These are phyloP conservation scores for Pichia cabralensis DNA, from an alignment of 805 yeast genomes.

Conservation along the genomic window DNA sequence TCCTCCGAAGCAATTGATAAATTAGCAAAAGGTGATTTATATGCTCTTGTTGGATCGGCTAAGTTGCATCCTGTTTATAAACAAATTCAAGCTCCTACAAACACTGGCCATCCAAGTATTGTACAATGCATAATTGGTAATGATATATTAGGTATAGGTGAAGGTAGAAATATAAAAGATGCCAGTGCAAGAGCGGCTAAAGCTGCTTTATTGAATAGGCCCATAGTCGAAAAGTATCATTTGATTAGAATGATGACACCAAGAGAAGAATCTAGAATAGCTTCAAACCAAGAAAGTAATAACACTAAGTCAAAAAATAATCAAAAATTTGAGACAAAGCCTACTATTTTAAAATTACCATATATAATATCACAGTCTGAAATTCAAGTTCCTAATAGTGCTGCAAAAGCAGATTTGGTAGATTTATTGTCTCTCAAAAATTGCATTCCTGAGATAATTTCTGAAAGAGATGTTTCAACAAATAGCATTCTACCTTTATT, in stretches of 20 bases:
- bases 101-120: constrained; percentile 24
- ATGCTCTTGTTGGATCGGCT: constrained; percentile 73
- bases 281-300: constrained; percentile 1
- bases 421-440: constrained; percentile 5
- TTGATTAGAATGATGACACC: constrained; percentile 45
- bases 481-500: constrained; percentile 14
- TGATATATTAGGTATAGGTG: constrained; percentile 64
- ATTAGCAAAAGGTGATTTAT: constrained; percentile 70
- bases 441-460: constrained; percentile 25
- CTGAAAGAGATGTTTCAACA: constrained; percentile 1
- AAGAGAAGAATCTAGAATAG: constrained; percentile 21
- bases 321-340: neutral
- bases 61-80: constrained; percentile 51
- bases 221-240: constrained; percentile 53
- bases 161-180: constrained; percentile 55
- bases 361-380: constrained; percentile 2
- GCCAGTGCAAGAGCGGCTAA: constrained; percentile 86
- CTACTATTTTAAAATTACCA: neutral
- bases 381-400: neutral
- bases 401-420: constrained; percentile 6
- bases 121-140: constrained; percentile 55
- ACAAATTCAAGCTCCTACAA: constrained; percentile 16
- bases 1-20: constrained; percentile 33
- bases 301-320: neutral
- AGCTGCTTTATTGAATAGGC: constrained; percentile 54